Percentiles rank a stretch among this genome's conserved stretches.
These are phyloP conservation scores for Anisodus tanguticus DNA, from an alignment of 257 asterid genomes.

Conservation along the genomic window DNA sequence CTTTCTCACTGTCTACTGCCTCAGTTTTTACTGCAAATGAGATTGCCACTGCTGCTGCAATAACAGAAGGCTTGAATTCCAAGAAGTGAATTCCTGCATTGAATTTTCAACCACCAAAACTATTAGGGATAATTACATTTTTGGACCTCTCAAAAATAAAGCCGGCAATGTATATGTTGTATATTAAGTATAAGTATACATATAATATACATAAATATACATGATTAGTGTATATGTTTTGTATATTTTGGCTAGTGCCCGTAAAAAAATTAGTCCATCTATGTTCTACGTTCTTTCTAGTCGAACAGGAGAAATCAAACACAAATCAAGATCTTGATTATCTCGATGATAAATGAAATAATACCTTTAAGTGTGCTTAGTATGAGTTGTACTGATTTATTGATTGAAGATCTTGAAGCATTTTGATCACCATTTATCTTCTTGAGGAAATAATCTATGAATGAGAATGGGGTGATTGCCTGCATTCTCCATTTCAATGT, in stretches of 20 bases:
- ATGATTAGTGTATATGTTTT: no score
- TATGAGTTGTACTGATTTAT: constrained; percentile 42
- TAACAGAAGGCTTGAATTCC: constrained; percentile 54
- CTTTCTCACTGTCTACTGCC: constrained; percentile 40
- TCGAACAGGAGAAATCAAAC: no score
- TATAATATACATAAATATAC: no score
- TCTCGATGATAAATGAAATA: neutral
- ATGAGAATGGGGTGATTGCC: constrained; percentile 53
- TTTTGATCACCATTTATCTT: constrained; percentile 37
- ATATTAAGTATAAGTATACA: neutral
- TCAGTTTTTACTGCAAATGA: constrained; percentile 43
- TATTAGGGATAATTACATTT: neutral
- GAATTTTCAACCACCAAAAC: constrained; percentile 35
- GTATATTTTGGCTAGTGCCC: no score
- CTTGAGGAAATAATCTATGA: constrained; percentile 43
- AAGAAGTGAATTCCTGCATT: constrained; percentile 50
- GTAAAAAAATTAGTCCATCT: no score
- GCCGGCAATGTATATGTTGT: no score
- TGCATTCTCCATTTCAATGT: constrained; percentile 55
- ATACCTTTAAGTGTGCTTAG: constrained; percentile 44
- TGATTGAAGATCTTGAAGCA: constrained; percentile 32
- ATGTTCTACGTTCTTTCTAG: no score
- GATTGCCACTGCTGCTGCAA: constrained; percentile 57
- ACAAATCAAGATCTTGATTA: no score
- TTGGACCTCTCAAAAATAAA: no score